Conservation (phyloP, 2,329 filamentous ascomycete species). For the Phialophora expanda region DNA sequence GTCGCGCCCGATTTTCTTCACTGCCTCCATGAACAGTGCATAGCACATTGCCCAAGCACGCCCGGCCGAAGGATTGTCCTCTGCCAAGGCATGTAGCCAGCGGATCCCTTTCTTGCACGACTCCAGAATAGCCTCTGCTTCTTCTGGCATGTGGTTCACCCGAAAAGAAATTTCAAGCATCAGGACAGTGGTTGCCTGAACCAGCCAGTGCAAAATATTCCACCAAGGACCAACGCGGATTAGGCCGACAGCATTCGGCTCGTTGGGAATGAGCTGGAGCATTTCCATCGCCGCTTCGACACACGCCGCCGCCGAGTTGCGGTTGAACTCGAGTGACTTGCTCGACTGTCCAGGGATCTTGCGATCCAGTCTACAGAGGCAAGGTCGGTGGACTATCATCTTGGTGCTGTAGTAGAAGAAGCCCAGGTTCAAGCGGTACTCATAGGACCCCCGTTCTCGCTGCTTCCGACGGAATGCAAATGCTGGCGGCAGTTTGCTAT, state of each 20-base stretch:
- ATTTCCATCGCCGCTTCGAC: conserved; percentile 48
- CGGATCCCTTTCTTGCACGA: conserved; percentile 50
- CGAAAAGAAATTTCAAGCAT: conserved; percentile 55
- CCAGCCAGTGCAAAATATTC: conserved; percentile 53
- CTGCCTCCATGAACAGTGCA: conserved; percentile 45
- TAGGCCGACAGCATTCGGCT: conserved; percentile 49
- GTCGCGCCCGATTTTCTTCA: conserved; percentile 43
- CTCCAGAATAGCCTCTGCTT: conserved; percentile 46
- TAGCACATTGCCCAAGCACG: conserved; percentile 53
- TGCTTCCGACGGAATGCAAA: conserved; percentile 46
- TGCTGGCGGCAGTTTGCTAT: conserved; percentile 46
- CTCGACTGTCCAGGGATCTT: conserved; percentile 41
- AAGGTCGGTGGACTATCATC: conserved; percentile 53
- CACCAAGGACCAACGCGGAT: conserved; percentile 53
- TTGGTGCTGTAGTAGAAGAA: conserved; percentile 53
- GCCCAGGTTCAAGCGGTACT: conserved; percentile 49
- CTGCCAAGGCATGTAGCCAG: conserved; percentile 51
- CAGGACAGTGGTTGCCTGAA: conserved; percentile 52
- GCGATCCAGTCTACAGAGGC: conserved; percentile 53
- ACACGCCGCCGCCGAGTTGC: conserved; percentile 47
- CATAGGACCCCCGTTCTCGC: conserved; percentile 41
- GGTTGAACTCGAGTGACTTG: conserved; percentile 46
- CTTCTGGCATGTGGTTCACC: conserved; percentile 50
- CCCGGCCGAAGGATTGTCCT: conserved; percentile 46
- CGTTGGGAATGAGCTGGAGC: conserved; percentile 51